Conservation (phyloP, 2,329 filamentous ascomycete genomes). For the Cladosporium oxysporum region DNA sequence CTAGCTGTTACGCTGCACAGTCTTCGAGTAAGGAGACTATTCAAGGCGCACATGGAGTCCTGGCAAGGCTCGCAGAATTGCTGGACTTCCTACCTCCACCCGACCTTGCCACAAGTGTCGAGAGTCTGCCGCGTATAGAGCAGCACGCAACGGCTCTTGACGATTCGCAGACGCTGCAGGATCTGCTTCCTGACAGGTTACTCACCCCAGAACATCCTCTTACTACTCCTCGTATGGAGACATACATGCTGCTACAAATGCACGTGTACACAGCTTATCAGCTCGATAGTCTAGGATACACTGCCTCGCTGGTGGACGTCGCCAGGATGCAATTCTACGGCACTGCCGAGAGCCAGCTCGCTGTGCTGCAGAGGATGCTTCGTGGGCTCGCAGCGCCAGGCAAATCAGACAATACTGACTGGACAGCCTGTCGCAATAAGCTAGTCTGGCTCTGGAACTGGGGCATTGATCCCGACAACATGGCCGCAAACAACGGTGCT, state of each 20-base stretch:
- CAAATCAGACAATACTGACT: constrained; percentile 61
- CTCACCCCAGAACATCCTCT: constrained; percentile 63
- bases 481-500: constrained; percentile 39
- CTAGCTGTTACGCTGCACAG: constrained; percentile 67
- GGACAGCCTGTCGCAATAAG: constrained; percentile 62
- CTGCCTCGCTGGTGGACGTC: constrained; percentile 44
- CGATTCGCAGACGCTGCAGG: constrained; percentile 30
- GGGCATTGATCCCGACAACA: constrained; percentile 55
- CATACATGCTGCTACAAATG: constrained; percentile 63
- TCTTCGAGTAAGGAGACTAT: constrained; percentile 61
- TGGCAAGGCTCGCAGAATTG: constrained; percentile 60
- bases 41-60: constrained; percentile 60
- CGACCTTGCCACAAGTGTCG: constrained; percentile 45
- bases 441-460: constrained; percentile 74
- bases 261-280: constrained; percentile 56
- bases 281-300: constrained; percentile 44
- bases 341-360: constrained; percentile 65
- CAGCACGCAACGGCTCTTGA: constrained; percentile 39
- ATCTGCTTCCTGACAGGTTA: constrained; percentile 49
- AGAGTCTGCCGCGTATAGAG: constrained; percentile 47
- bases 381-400: constrained; percentile 51
- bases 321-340: constrained; percentile 65
- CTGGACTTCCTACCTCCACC: constrained; percentile 62
- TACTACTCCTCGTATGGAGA: constrained; percentile 60
- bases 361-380: constrained; percentile 61